phyloP scores from a whole-genome alignment of 108 stramenopile genomes.

The Skeletonema menzelii region DNA sequence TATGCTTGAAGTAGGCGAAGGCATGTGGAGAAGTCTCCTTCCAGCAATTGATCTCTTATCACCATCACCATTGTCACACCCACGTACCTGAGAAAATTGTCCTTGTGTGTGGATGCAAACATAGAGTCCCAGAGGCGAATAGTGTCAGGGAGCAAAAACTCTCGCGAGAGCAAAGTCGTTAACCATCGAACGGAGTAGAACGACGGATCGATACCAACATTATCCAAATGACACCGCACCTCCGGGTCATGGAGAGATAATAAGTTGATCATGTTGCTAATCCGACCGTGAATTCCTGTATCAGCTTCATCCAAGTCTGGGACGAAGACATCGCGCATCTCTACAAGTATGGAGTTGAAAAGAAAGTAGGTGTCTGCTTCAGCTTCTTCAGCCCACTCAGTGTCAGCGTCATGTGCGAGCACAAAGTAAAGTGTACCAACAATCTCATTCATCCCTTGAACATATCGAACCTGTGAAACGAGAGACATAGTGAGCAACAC shows the following conservation, averaged over 20 bases:
- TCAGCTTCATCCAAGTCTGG: slow-evolving; percentile 83
- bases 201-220: slow-evolving; percentile 78
- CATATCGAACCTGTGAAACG: slow-evolving; percentile 72
- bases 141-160: slow-evolving; percentile 94
- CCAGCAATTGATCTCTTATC: slow-evolving; percentile 79
- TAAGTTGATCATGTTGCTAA: slow-evolving; percentile 76
- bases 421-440: slow-evolving; percentile 92
- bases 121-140: slow-evolving; percentile 97
- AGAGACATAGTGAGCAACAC: not conserved
- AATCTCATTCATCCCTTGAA: slow-evolving; percentile 99
- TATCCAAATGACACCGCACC: slow-evolving; percentile 81
- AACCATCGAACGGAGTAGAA: slow-evolving; percentile 95
- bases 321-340: slow-evolving; percentile 90
- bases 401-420: slow-evolving; percentile 78
- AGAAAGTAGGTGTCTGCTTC: slow-evolving; percentile 94
- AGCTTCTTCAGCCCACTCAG: slow-evolving; percentile 76
- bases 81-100: slow-evolving; percentile 89
- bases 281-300: slow-evolving; percentile 86
- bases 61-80: slow-evolving; percentile 92
- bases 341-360: slow-evolving; percentile 90
- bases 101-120: slow-evolving; percentile 92
- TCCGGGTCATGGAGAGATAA: slow-evolving; percentile 86
- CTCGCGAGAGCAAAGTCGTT: slow-evolving; percentile 95
- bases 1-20: slow-evolving; percentile 74
- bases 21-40: slow-evolving; percentile 76